Conservation (phyloP, 352 stramenopile species). For the Phytophthora ohioensis region DNA sequence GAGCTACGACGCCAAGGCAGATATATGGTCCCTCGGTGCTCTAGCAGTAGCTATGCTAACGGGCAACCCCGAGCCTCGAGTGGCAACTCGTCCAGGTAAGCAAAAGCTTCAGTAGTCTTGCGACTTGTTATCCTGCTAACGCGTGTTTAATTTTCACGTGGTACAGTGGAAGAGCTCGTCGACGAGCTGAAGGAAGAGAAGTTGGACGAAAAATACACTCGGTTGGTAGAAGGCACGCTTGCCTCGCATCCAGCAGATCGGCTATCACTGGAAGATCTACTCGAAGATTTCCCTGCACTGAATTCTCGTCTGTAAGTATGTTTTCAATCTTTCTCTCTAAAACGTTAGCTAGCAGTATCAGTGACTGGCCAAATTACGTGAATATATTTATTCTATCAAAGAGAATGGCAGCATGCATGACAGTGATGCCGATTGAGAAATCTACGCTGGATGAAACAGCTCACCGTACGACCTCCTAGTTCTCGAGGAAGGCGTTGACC, state of each 20-base stretch:
- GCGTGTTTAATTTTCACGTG: not conserved
- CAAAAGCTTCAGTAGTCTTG: not conserved
- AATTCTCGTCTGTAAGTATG: slow-evolving; percentile 53
- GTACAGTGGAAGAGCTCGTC: slow-evolving; percentile 68
- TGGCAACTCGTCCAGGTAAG: slow-evolving; percentile 70
- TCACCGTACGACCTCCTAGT: slow-evolving; percentile 1
- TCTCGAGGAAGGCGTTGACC: slow-evolving; percentile 68
- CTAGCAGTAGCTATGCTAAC: slow-evolving; percentile 76
- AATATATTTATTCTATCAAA: slow-evolving; percentile 51
- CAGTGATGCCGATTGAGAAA: not conserved
- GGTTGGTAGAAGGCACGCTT: slow-evolving; percentile 57
- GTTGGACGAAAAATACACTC: slow-evolving; percentile 43
- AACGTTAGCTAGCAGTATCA: not conserved
- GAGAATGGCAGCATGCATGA: slow-evolving; percentile 2
- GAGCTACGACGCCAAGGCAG: slow-evolving; percentile 71
- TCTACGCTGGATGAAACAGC: not conserved
- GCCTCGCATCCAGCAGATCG: slow-evolving; percentile 49
- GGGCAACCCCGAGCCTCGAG: slow-evolving; percentile 67
- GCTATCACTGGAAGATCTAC: slow-evolving; percentile 52
- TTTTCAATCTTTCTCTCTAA: not conserved
- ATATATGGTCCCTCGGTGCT: slow-evolving; percentile 86
- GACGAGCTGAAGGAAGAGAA: slow-evolving; percentile 47
- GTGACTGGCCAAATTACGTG: slow-evolving; percentile 9
- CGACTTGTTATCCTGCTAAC: slow-evolving; percentile 1
- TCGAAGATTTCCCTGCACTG: slow-evolving; percentile 47